Evolutionary conservation across 2,329 filamentous ascomycete species (phyloP).

Genomic region (Daldinia sp.): DNA sequence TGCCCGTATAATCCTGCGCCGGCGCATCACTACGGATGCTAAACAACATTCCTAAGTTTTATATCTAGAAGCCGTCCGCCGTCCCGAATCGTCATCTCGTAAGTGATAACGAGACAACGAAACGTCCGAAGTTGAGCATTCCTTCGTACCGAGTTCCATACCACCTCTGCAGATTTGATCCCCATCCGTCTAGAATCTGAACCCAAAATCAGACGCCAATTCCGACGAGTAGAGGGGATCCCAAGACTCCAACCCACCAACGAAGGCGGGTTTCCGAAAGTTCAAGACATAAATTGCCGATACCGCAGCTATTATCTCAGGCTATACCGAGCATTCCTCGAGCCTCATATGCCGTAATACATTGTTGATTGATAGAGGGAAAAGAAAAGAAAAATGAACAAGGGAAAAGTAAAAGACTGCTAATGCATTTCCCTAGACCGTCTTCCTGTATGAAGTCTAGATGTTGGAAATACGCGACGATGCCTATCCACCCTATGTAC

Average conservation of each 20-base stretch:
- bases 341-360: constrained; percentile 46
- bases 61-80: constrained; percentile 2
- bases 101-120: constrained; percentile 28
- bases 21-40: constrained; percentile 19
- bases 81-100: constrained; percentile 32
- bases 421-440: constrained; percentile 41
- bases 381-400: constrained; percentile 28
- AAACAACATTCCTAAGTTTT: constrained; percentile 14
- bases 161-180: constrained; percentile 43
- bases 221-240: constrained; percentile 35
- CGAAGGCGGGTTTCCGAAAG: constrained; percentile 30
- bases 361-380: constrained; percentile 44
- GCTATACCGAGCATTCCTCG: constrained; percentile 38
- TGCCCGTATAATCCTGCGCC: constrained; percentile 21
- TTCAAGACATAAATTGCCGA: constrained; percentile 35
- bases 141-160: constrained; percentile 33
- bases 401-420: constrained; percentile 26
- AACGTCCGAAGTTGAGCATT: constrained; percentile 29
- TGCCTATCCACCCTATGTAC: constrained; percentile 45
- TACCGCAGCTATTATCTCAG: constrained; percentile 37
- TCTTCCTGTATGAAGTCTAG: constrained; percentile 43
- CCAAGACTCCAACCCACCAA: constrained; percentile 34
- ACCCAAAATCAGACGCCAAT: constrained; percentile 40
- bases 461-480: constrained; percentile 49
- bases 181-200: constrained; percentile 44